Percentiles rank a stretch among this genome's conserved stretches.
phyloP scores from a whole-genome alignment of 1,139 yeast genomes.

The Debaryomyces subglobosus region DNA sequence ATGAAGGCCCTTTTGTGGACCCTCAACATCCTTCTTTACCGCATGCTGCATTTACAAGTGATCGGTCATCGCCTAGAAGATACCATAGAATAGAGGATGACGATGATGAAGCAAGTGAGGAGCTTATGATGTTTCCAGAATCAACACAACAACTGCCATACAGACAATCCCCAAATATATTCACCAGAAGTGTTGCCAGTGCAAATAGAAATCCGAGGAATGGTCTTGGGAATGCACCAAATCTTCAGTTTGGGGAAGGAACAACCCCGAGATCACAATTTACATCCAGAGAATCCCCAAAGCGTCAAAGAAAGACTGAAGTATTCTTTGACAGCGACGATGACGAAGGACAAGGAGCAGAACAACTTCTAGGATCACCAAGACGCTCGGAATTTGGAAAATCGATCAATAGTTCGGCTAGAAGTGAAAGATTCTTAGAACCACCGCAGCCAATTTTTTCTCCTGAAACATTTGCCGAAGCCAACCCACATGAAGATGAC shows the following conservation, averaged over 20 bases:
- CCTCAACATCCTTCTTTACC: constrained; percentile 35
- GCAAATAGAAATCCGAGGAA: constrained; percentile 17
- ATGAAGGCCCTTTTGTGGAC: constrained; percentile 38
- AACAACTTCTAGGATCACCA: constrained; percentile 36
- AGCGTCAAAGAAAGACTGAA: constrained; percentile 53
- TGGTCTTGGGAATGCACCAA: constrained; percentile 29
- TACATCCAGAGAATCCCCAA: constrained; percentile 69
- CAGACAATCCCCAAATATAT: constrained; percentile 50
- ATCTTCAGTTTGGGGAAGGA: constrained; percentile 21
- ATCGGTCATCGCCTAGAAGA: constrained; percentile 43
- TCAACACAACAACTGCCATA: constrained; percentile 24
- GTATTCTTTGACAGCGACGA: constrained; percentile 50
- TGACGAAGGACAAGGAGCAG: constrained; percentile 25
- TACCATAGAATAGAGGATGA: constrained; percentile 30
- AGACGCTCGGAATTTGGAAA: constrained; percentile 30
- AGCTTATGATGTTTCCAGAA: constrained; percentile 33
- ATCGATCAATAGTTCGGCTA: constrained; percentile 35
- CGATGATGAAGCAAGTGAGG: constrained; percentile 24
- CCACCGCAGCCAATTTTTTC: constrained; percentile 70
- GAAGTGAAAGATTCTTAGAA: constrained; percentile 55
- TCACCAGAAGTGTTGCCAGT: constrained; percentile 53
- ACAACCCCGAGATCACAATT: constrained; percentile 56
- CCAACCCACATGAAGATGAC: constrained; percentile 54
- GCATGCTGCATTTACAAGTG: constrained; percentile 45
- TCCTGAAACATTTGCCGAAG: constrained; percentile 63